Evolutionary conservation across 192 early-diverging fungal species (phyloP).

Genomic region (Mortierella claussenii): DNA sequence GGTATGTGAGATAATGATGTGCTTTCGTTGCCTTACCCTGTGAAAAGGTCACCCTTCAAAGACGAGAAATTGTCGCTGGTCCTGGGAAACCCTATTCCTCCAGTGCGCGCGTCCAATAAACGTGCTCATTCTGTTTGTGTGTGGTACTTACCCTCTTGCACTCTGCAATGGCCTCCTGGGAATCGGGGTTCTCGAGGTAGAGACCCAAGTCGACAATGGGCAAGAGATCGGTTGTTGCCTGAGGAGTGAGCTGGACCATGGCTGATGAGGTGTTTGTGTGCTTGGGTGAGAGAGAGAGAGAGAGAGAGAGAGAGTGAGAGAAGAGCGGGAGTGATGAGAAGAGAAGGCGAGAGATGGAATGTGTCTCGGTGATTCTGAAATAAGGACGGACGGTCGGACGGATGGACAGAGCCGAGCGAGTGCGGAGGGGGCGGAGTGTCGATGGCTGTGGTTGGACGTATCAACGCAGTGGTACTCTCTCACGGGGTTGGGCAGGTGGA

Average conservation of each 20-base stretch:
- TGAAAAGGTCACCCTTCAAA: too few relatives aligned
- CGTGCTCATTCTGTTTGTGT: too few relatives aligned
- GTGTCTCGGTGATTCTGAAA: background rate
- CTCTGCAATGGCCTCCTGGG: slow-evolving; percentile 63
- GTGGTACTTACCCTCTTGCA: slow-evolving; percentile 62
- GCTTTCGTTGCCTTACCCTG: too few relatives aligned
- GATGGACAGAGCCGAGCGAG: background rate
- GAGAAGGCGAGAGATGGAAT: background rate
- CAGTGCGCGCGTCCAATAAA: too few relatives aligned
- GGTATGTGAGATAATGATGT: too few relatives aligned
- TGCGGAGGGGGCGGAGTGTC: too few relatives aligned
- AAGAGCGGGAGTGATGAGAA: background rate
- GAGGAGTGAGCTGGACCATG: slow-evolving; percentile 29
- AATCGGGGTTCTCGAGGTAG: slow-evolving; percentile 63
- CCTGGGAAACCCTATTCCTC: too few relatives aligned
- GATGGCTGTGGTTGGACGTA: too few relatives aligned
- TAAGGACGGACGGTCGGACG: background rate
- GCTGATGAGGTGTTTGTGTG: background rate
- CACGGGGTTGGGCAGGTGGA: too few relatives aligned
- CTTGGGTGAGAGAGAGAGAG: slow-evolving; percentile 4
- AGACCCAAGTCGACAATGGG: slow-evolving; percentile 69
- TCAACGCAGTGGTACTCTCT: too few relatives aligned
- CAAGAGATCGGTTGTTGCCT: slow-evolving; percentile 50
- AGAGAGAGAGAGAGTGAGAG: slow-evolving; percentile 11
- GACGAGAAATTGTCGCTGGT: background rate